Base-by-base conservation (phyloP, 2,329 filamentous ascomycete genomes). In the Ophiostoma ips region DNA sequence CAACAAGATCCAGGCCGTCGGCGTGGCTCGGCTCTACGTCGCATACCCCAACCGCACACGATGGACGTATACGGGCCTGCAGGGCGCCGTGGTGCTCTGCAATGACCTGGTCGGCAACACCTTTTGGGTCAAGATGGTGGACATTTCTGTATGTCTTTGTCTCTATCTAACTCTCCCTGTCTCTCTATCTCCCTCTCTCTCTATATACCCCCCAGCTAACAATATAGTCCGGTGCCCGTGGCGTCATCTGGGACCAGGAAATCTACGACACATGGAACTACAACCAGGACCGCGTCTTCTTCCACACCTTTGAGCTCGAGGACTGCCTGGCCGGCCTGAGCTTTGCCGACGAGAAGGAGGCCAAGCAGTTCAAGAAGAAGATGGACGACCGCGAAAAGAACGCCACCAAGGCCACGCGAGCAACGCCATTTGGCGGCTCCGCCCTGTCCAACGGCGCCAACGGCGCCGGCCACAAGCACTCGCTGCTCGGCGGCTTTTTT, bases 1-100 rank as follows among this genome's bases (percentile, higher is more conserved):
- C 61, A 98, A 96, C 79, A 96, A 96, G 74, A 96, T 98, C 67
- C 86, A 94, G 58, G 88, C 89, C 55, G 90, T 94, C 57, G 92
- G 87, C 53, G 89, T 96, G 58, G 90, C 88, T 54, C 83, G 84
- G 63, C 81, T 98, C 58, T 96, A 95, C 68, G 79, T 96, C 62
- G 89, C 90, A 60, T 85, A 94, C 62, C 92, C 92, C 12, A 79
- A 92, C 69, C 77, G 76, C 55, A 77, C 81, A 55, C 79, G 75
- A 88, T 98, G 92, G 92, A 90, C 81, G 28, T 94, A 90, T 64
- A 95, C 90, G 0, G 92, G 90, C 13, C 69, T 96, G 43, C 92
- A 96, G 65, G 92, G 92, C 49, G 92, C 92, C 47, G 78, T 82
- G 34, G 90, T 95, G 49, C 78, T 98, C 56, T 84, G 87, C 58